Base-by-base conservation (phyloP, 78 protist species). In the Cavenderia fasciculata region DNA sequence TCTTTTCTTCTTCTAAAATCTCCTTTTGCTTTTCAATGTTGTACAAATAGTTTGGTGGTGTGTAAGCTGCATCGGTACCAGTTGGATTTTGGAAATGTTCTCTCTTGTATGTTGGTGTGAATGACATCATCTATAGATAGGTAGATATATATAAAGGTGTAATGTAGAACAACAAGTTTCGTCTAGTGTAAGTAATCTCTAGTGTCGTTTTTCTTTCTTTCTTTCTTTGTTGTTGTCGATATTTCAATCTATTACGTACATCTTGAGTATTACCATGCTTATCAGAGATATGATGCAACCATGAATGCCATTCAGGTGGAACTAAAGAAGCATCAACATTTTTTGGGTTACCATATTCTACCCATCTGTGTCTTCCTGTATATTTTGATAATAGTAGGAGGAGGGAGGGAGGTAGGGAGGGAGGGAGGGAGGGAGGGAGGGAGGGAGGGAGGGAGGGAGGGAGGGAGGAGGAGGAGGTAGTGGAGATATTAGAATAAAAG, bases 301-400 rank as follows among this genome's bases (percentile, higher is more conserved):
- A 79, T 47, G 65, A 47, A 31, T 79, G 88, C 74, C 63, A 65
- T 66, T 79, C 88, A 18, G 88, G 75, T 79, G 88, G 88, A 11
- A 79, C 56, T 5, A 52, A 49, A 12, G 88, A 65, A 36, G 88
- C 65, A 2, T 79, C 88, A 18, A 56, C 57, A 12, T 57, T 29
- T 25, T n/a, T 27, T 33, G 25, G n/a, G 51, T 79, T 41, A 16
- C 46, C 65, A 66, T 66, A 79, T 66, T 79, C 88, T 12, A 79
- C 88, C 88, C 88, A 79, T 79, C 88, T 79, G 74, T 79, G 88
- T 79, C 88, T 61, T 31, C 69, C 69, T 61, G 31, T 34, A 61
- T 56, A 19, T 7, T 25, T 56, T 56, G 5, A 56, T n/a, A n/a
- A n/a, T n/a, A n/a, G n/a, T n/a, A n/a, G n/a, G n/a, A n/a, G n/a